phyloP scores from a whole-genome alignment of 768 basidiomycete species.

The Phylloporus arenicola region DNA sequence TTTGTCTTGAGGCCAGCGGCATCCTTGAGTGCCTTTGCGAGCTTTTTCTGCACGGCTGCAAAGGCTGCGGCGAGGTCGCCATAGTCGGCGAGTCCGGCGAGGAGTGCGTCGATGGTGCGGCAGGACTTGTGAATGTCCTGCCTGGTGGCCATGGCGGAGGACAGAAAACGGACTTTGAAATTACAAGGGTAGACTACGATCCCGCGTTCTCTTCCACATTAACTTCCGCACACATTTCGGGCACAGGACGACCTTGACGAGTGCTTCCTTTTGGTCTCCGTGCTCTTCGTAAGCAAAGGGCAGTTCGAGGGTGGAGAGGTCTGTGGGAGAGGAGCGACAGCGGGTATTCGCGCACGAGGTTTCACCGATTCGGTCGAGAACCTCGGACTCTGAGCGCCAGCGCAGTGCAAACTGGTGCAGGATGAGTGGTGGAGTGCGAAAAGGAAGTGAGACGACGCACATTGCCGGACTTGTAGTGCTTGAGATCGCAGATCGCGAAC shows the following conservation, averaged over 20 bases:
- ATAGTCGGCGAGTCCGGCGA: conserved; percentile 66
- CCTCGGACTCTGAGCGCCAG: conserved; percentile 92
- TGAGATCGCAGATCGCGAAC: conserved; percentile 87
- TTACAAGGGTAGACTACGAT: conserved; percentile 18
- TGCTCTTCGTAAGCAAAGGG: conserved; percentile 87
- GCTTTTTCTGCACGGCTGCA: conserved; percentile 65
- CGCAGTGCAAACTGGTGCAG: conserved; percentile 71
- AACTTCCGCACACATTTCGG: conserved; percentile 74
- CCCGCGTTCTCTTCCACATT: conserved; percentile 75
- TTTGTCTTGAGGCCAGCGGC: conserved; percentile 57
- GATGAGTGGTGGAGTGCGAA: background rate
- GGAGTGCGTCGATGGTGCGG: conserved; percentile 65
- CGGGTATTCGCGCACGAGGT: conserved; percentile 86
- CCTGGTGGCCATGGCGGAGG: conserved; percentile 26
- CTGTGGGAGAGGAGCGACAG: conserved; percentile 43
- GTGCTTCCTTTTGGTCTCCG: conserved; percentile 65
- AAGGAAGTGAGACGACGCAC: conserved; percentile 39
- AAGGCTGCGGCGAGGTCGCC: conserved; percentile 63
- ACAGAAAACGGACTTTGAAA: conserved; percentile 22
- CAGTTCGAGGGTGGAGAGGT: conserved; percentile 75
- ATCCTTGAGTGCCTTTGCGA: conserved; percentile 66
- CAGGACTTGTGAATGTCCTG: conserved; percentile 77
- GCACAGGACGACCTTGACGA: conserved; percentile 92
- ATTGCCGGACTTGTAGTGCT: conserved; percentile 91
- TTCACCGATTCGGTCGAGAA: conserved; percentile 80